Evolutionary conservation across 2,329 filamentous ascomycete species (phyloP).

Genomic region (Chaetothyriales sp.): DNA sequence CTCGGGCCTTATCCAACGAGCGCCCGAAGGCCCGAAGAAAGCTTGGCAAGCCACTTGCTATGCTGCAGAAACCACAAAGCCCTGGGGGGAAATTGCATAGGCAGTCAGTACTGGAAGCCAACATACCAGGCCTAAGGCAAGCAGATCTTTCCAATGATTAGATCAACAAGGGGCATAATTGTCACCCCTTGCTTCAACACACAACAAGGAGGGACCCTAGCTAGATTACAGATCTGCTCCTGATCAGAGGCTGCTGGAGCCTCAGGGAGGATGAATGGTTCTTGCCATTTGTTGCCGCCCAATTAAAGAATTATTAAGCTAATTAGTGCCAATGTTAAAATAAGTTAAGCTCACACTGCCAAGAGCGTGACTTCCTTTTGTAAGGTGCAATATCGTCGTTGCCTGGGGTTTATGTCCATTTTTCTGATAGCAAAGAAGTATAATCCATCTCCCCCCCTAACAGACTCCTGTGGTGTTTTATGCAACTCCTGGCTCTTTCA

Average conservation of each 20-base stretch:
- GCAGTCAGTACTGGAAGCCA: too few relatives aligned
- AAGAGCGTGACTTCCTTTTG: background rate
- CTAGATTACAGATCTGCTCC: background rate
- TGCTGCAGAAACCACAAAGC: too few relatives aligned
- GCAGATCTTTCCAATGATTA: too few relatives aligned
- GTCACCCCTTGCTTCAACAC: too few relatives aligned
- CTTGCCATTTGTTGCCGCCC: background rate
- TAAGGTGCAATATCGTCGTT: background rate
- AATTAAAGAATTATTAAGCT: background rate
- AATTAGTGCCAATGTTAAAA: background rate
- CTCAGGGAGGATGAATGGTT: too few relatives aligned
- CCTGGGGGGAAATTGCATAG: too few relatives aligned
- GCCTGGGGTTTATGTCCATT: background rate
- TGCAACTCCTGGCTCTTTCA: background rate
- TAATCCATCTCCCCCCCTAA: background rate
- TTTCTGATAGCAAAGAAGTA: background rate
- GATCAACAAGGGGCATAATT: too few relatives aligned
- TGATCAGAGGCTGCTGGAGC: background rate
- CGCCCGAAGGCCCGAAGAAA: too few relatives aligned
- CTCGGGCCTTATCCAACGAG: too few relatives aligned
- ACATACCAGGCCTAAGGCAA: too few relatives aligned
- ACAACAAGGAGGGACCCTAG: too few relatives aligned
- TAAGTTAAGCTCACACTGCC: background rate
- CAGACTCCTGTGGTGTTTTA: background rate
- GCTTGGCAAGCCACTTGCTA: too few relatives aligned